These are phyloP conservation scores for Psilocybe sp. DNA, from an alignment of 768 basidiomycete species.

Conservation along the genomic window DNA sequence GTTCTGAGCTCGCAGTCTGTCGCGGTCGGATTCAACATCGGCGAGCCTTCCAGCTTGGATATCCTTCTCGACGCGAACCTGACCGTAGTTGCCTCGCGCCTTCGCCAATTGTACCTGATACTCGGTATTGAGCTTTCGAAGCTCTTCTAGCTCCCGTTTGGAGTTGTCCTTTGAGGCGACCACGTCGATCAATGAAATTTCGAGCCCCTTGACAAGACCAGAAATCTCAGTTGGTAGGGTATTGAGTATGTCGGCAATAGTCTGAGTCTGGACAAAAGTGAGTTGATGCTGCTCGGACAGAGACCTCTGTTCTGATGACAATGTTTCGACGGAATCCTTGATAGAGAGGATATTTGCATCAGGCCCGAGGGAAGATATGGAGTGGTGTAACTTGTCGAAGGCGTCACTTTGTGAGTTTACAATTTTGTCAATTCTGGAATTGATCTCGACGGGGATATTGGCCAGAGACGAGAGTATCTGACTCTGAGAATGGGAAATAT, in stretches of 20 bases:
- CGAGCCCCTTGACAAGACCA: conserved; percentile 50
- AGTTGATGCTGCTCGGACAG: conserved; percentile 47
- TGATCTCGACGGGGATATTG: conserved; percentile 45
- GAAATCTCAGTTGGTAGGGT: conserved; percentile 59
- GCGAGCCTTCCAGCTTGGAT: conserved; percentile 59
- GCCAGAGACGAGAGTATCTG: conserved; percentile 40
- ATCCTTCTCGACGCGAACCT: conserved; percentile 82
- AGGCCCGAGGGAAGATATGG: conserved; percentile 19
- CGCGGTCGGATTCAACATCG: conserved; percentile 62
- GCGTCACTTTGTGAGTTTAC: conserved; percentile 33
- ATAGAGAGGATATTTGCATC: conserved; percentile 40
- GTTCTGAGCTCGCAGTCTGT: conserved; percentile 51
- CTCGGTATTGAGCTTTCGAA: conserved; percentile 65
- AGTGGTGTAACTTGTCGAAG: conserved; percentile 25
- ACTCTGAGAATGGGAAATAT: conserved; percentile 36
- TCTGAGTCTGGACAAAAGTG: conserved; percentile 47
- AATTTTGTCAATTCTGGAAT: conserved; percentile 42
- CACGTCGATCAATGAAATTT: conserved; percentile 62
- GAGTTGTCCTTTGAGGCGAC: conserved; percentile 51
- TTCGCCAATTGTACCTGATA: conserved; percentile 72
- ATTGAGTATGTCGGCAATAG: conserved; percentile 50
- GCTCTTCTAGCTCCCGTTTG: conserved; percentile 67
- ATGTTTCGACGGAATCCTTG: conserved; percentile 44
- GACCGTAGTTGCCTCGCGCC: conserved; percentile 74
- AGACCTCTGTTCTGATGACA: conserved; percentile 50